Evolutionary conservation across 2,329 filamentous ascomycete species (phyloP).

Genomic region (Alternaria gansuensis): DNA sequence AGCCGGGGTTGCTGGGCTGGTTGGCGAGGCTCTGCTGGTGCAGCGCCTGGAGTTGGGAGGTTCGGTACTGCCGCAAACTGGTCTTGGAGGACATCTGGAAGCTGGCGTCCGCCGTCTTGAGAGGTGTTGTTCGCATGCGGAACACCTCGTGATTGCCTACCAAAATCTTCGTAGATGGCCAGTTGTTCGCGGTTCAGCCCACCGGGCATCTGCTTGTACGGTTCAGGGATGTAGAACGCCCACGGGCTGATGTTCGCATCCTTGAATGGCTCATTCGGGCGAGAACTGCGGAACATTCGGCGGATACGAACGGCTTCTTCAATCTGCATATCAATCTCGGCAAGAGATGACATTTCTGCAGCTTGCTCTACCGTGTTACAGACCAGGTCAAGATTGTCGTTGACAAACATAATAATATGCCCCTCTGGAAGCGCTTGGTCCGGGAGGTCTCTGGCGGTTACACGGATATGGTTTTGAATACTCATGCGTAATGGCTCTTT

Average conservation of each 20-base stretch:
- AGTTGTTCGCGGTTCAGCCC: conserved; percentile 92
- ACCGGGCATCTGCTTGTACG: conserved; percentile 83
- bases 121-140: conserved; percentile 65
- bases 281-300: conserved; percentile 75
- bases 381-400: conserved; percentile 93
- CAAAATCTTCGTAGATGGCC: conserved; percentile 96
- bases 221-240: conserved; percentile 92
- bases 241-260: conserved; percentile 85
- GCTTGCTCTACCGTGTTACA: conserved; percentile 95
- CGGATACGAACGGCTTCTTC: conserved; percentile 80
- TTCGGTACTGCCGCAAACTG: conserved; percentile 67
- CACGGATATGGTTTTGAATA: conserved; percentile 96
- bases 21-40: conserved; percentile 68
- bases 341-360: conserved; percentile 89
- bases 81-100: conserved; percentile 70
- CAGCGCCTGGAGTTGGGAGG: conserved; percentile 69
- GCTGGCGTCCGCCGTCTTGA: conserved; percentile 67
- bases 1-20: conserved; percentile 60
- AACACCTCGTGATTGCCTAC: conserved; percentile 78
- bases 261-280: conserved; percentile 84
- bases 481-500: conserved; percentile 96
- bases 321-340: conserved; percentile 94
- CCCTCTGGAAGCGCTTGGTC: conserved; percentile 86
- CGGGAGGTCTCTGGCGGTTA: conserved; percentile 72
- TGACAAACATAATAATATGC: conserved; percentile 97